phyloP scores from a whole-genome alignment of 2,329 filamentous ascomycete genomes.

The Neocatenulostroma microsporum region DNA sequence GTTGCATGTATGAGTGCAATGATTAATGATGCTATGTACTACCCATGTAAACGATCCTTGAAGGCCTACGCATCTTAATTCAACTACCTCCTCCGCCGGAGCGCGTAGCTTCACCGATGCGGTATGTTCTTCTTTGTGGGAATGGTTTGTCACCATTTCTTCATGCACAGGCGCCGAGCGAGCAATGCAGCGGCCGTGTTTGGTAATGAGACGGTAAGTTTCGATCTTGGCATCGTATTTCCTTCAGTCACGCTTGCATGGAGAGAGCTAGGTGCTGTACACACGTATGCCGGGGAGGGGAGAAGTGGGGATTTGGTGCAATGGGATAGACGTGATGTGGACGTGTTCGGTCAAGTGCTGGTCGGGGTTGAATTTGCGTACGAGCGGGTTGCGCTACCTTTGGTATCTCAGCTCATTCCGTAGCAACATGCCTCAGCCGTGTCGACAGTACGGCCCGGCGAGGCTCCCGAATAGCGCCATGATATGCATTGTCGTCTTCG shows the following conservation, averaged over 20 bases:
- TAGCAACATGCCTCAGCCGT: too few relatives aligned
- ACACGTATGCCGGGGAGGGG: slow-evolving; percentile 53
- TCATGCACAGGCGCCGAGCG: slow-evolving; percentile 55
- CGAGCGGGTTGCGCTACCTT: not conserved
- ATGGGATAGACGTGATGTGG: too few relatives aligned
- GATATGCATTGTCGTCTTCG: not conserved
- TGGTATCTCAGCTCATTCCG: too few relatives aligned
- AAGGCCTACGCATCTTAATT: too few relatives aligned
- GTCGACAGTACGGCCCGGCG: too few relatives aligned
- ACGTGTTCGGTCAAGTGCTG: not conserved
- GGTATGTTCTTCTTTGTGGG: too few relatives aligned
- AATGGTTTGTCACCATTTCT: slow-evolving; percentile 50
- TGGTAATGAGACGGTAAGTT: slow-evolving; percentile 52
- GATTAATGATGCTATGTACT: too few relatives aligned
- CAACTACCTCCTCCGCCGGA: too few relatives aligned
- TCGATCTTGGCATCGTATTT: slow-evolving; percentile 56
- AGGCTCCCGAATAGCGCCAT: not conserved
- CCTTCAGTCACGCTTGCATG: slow-evolving; percentile 60
- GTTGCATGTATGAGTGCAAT: too few relatives aligned
- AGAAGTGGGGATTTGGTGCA: slow-evolving; percentile 4
- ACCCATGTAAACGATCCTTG: too few relatives aligned
- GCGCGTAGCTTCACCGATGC: too few relatives aligned
- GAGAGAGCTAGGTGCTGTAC: slow-evolving; percentile 58
- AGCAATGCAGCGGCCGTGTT: slow-evolving; percentile 48
- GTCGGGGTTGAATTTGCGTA: not conserved